Percentiles rank a stretch among this genome's conserved stretches.
Conservation (phyloP, 176 grass and related monocot species). For the Coix lacrymajobi region DNA sequence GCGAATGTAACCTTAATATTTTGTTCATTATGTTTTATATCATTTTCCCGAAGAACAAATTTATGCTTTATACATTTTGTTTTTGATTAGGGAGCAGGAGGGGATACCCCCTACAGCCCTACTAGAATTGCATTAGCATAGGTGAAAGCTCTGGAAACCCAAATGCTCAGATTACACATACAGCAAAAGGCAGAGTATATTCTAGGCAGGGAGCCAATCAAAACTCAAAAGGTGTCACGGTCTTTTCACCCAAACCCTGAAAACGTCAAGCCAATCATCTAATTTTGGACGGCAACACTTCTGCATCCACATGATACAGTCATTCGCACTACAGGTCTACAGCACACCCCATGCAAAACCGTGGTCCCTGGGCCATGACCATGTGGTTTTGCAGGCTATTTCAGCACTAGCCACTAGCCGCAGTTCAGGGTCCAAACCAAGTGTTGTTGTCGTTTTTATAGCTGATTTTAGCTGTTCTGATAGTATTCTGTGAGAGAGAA, state of each 20-base stretch:
- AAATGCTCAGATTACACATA: background rate
- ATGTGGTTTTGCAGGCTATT: background rate
- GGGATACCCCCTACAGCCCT: background rate
- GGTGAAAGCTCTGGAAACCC: background rate
- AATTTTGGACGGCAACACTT: slow-evolving; percentile 9
- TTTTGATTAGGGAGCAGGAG: background rate
- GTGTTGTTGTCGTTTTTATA: too few relatives aligned
- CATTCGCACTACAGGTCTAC: background rate
- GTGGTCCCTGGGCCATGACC: background rate
- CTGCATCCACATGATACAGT: background rate
- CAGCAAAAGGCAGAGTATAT: background rate
- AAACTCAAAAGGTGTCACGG: slow-evolving; percentile 7
- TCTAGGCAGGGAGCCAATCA: background rate
- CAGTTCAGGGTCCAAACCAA: slow-evolving; percentile 9
- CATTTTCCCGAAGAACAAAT: background rate
- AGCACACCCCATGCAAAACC: background rate
- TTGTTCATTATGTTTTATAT: background rate
- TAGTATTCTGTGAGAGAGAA: too few relatives aligned
- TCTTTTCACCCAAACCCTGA: slow-evolving; percentile 9
- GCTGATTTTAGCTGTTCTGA: too few relatives aligned
- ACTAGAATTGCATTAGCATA: background rate
- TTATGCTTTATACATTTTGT: background rate
- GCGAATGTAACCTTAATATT: background rate
- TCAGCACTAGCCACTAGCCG: slow-evolving; percentile 15
- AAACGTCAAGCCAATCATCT: slow-evolving; percentile 26